Evolutionary conservation across 257 asterid species (phyloP).

Genomic region (Ajuga chamaepitys): DNA sequence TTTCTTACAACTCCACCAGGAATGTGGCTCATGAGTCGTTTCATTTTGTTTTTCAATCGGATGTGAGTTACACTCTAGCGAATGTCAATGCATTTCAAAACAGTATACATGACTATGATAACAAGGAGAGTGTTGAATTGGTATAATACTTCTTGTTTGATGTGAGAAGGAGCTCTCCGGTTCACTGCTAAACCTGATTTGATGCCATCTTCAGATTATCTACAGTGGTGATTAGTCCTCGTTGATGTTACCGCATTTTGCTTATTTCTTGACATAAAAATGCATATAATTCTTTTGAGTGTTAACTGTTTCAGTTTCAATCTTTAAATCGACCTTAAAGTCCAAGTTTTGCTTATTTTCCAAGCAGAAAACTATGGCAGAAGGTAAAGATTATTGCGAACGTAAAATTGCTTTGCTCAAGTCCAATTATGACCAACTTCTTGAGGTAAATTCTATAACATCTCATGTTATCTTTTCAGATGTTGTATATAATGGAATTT

Average conservation of each 20-base stretch:
- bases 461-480: neutral
- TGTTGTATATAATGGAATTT: neutral
- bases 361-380: constrained; percentile 75
- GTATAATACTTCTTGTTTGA: neutral
- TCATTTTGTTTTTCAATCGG: neutral
- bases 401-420: constrained; percentile 79
- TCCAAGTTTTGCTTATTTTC: neutral
- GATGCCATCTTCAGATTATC: neutral
- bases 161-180: neutral
- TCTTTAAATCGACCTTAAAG: neutral
- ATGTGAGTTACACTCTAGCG: neutral
- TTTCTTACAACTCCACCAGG: neutral
- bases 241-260: neutral
- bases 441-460: constrained; percentile 51
- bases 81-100: neutral
- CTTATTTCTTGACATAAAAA: neutral
- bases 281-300: neutral
- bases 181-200: neutral
- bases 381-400: constrained; percentile 93
- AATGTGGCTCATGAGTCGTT: neutral
- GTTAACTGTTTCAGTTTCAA: neutral
- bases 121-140: neutral
- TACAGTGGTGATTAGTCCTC: neutral
- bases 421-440: constrained; percentile 91
- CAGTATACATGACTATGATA: neutral